These are phyloP conservation scores for Ophiostoma quercus DNA, from an alignment of 2,329 filamentous ascomycete genomes.

Conservation along the genomic window DNA sequence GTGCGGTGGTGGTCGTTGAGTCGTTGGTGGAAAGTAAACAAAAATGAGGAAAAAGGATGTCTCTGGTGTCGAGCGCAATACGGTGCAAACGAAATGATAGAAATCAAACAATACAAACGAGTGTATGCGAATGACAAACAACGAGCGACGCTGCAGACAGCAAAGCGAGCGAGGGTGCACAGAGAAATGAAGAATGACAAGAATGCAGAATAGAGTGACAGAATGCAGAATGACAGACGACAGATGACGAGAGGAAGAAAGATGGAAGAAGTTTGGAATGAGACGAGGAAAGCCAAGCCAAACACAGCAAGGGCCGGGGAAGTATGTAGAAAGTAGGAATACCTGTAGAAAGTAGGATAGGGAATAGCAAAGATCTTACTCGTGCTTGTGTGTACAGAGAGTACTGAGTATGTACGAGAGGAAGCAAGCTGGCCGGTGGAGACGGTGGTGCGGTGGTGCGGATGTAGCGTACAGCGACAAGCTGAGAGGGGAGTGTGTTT, in stretches of 20 bases:
- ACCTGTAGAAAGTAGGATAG: neutral
- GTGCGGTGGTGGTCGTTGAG: neutral
- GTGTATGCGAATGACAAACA: neutral
- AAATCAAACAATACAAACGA: conserved; percentile 1
- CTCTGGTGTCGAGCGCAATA: neutral
- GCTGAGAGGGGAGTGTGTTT: conserved; percentile 16
- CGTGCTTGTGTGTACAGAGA: neutral
- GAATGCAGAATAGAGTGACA: neutral
- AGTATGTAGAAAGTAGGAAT: neutral
- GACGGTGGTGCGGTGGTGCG: conserved; percentile 8
- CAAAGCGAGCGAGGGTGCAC: conserved; percentile 7
- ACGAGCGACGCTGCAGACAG: neutral
- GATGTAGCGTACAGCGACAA: neutral
- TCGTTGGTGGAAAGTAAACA: conserved; percentile 13
- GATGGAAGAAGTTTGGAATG: conserved; percentile 16
- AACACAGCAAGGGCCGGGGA: neutral
- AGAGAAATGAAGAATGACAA: conserved; percentile 2
- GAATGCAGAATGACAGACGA: neutral
- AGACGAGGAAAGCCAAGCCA: conserved; percentile 1
- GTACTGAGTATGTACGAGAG: too few species aligned
- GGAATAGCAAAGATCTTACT: conserved; percentile 3
- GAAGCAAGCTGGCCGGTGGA: conserved; percentile 15
- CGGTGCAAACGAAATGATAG: neutral
- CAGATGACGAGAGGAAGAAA: conserved; percentile 3
- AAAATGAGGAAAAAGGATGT: neutral